These are phyloP conservation scores for Violaceomyces palustris DNA, from an alignment of 1,284 basidiomycete species.

Conservation along the genomic window DNA sequence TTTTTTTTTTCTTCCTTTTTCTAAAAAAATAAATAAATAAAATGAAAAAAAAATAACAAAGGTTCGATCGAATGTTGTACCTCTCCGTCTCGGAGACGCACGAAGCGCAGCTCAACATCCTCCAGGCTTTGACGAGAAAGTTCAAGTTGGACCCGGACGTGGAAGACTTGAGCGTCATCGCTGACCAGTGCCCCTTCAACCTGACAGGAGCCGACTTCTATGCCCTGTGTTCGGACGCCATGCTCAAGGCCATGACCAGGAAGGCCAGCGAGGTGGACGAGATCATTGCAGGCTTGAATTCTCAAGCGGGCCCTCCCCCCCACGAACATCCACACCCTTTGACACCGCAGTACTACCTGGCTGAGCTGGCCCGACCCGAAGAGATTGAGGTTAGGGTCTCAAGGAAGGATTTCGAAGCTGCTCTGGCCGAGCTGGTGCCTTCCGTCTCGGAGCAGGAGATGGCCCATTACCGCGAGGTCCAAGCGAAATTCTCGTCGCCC, in stretches of 20 bases:
- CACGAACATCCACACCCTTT: slow-evolving; percentile 64
- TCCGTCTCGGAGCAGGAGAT: slow-evolving; percentile 86
- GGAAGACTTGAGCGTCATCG: slow-evolving; percentile 63
- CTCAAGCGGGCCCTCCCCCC: slow-evolving; percentile 55
- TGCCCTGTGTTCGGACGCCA: slow-evolving; percentile 90
- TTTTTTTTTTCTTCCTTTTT: no score
- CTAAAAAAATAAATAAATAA: no score
- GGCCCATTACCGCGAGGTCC: slow-evolving; percentile 74
- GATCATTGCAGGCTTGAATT: slow-evolving; percentile 19
- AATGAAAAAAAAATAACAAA: no score
- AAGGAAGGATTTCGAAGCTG: slow-evolving; percentile 69
- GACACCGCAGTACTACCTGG: slow-evolving; percentile 86
- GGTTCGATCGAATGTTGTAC: slow-evolving; percentile 96
- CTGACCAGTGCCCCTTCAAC: slow-evolving; percentile 79
- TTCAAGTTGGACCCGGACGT: slow-evolving; percentile 74
- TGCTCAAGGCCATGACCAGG: slow-evolving; percentile 89
- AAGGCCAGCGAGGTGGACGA: slow-evolving; percentile 71
- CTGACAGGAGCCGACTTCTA: slow-evolving; percentile 82
- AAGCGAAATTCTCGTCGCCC: slow-evolving; percentile 62
- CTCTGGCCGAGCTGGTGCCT: slow-evolving; percentile 72
- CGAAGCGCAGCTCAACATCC: slow-evolving; percentile 76
- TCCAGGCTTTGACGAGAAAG: slow-evolving; percentile 85
- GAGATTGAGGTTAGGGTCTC: slow-evolving; percentile 75
- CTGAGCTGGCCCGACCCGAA: slow-evolving; percentile 69
- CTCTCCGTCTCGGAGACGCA: slow-evolving; percentile 86